Evolutionary conservation across 225 moss, liverwort and hornwort genomes (phyloP).

Genomic region (Polytrichum commune): DNA sequence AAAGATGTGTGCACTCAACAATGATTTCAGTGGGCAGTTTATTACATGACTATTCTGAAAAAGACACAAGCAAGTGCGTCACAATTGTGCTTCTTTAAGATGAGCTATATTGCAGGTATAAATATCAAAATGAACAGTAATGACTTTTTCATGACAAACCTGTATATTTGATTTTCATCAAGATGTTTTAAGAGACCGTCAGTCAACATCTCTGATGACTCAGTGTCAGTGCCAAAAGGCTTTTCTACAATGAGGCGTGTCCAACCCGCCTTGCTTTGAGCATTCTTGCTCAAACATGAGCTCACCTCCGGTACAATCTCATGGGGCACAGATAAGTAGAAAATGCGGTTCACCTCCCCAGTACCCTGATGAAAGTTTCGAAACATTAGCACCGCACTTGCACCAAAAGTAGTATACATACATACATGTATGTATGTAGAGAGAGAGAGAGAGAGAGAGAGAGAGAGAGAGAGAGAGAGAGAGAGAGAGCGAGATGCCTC

Average conservation of each 20-base stretch:
- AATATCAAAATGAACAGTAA: background rate
- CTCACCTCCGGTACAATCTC: slow-evolving; percentile 74
- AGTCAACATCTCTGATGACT: slow-evolving; percentile 68
- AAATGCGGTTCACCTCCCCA: slow-evolving; percentile 75
- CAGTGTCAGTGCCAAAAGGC: slow-evolving; percentile 73
- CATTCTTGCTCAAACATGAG: slow-evolving; percentile 66
- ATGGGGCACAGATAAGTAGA: slow-evolving; percentile 84
- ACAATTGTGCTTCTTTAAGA: background rate
- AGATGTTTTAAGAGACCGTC: slow-evolving; percentile 61
- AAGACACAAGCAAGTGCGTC: too few relatives aligned
- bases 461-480: too few relatives aligned
- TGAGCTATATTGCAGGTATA: background rate
- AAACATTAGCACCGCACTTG: background rate
- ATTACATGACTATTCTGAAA: too few relatives aligned
- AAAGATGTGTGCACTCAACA: too few relatives aligned
- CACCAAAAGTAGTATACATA: background rate
- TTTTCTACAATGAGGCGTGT: slow-evolving; percentile 95
- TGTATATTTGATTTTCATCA: slow-evolving; percentile 76
- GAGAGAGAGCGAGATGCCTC: too few relatives aligned
- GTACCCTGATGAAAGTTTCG: slow-evolving; percentile 40
- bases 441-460: too few relatives aligned
- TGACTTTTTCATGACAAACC: slow-evolving; percentile 28
- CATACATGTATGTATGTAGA: too few relatives aligned
- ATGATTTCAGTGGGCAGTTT: too few relatives aligned
- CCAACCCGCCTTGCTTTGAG: slow-evolving; percentile 75